A percentile compares a stretch with the other conserved stretches of the same genome.
These are phyloP conservation scores for Irpex rosettiformis DNA, from an alignment of 1,284 basidiomycete genomes.

Conservation along the genomic window DNA sequence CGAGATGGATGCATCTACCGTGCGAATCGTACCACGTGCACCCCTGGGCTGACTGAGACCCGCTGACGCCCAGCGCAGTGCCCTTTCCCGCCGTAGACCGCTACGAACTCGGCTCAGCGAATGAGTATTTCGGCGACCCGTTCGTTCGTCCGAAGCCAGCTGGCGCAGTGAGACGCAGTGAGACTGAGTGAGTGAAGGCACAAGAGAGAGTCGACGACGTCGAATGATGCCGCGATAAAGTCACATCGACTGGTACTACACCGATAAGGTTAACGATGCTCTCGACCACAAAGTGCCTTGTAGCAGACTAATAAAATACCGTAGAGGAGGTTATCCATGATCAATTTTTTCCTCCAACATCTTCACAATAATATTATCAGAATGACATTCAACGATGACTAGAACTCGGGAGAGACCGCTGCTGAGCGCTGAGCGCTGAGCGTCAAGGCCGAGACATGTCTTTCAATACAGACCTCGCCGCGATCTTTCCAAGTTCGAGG, in stretches of 20 bases:
- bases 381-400: too few species aligned
- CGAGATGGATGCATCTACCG: constrained; percentile 5
- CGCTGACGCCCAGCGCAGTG: not conserved
- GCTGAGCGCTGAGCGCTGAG: not conserved
- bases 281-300: not conserved
- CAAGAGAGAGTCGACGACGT: not conserved
- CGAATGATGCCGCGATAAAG: not conserved
- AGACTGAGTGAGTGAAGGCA: not conserved
- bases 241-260: not conserved
- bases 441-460: not conserved
- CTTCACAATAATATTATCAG: too few species aligned
- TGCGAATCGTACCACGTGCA: constrained; percentile 7
- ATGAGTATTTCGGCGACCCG: not conserved
- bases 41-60: not conserved
- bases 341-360: too few species aligned
- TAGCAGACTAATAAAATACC: too few species aligned
- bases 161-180: too few species aligned
- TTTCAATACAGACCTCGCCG: too few species aligned
- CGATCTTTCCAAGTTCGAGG: too few species aligned
- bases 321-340: too few species aligned
- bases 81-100: not conserved
- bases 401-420: not conserved
- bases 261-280: not conserved
- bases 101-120: too few species aligned
- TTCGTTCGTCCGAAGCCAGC: not conserved